phyloP scores from a whole-genome alignment of 495 filamentous ascomycete genomes.

The Melanomma pulvis-pyrius region DNA sequence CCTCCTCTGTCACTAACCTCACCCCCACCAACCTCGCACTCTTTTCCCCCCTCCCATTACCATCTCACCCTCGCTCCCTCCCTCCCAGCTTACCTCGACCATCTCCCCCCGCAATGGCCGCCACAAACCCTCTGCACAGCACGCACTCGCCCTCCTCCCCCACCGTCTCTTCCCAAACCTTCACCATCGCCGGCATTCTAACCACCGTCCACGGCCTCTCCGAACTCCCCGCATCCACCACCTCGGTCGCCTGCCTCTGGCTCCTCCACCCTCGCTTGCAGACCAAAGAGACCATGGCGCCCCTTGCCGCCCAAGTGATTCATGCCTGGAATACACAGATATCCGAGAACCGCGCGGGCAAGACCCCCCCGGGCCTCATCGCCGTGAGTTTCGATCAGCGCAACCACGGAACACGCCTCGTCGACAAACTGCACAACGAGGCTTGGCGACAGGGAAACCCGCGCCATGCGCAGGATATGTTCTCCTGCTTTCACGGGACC shows the following conservation, averaged over 20 bases:
- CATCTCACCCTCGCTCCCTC: background rate
- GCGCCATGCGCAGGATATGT: conserved; percentile 88
- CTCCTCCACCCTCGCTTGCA: conserved; percentile 78
- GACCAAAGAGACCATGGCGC: conserved; percentile 69
- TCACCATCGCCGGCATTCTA: conserved; percentile 74
- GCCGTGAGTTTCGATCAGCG: conserved; percentile 84
- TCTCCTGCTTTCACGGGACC: conserved; percentile 70
- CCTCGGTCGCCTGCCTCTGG: conserved; percentile 74
- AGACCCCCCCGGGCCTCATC: conserved; percentile 60
- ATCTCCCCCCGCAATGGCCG: conserved; percentile 20
- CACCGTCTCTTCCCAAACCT: conserved; percentile 60
- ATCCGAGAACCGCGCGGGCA: conserved; percentile 30
- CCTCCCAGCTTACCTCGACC: background rate
- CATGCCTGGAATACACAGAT: conserved; percentile 58
- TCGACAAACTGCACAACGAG: conserved; percentile 63
- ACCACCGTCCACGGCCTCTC: conserved; percentile 77
- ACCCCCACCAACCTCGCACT: too few relatives aligned
- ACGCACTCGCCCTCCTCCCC: conserved; percentile 39
- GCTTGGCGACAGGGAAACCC: conserved; percentile 80
- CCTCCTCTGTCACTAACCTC: background rate
- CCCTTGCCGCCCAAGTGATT: conserved; percentile 59
- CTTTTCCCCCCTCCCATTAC: background rate
- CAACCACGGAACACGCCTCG: conserved; percentile 79
- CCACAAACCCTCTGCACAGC: conserved; percentile 38
- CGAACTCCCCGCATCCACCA: conserved; percentile 60